A percentile compares a stretch with the other conserved stretches of the same genome.
These are phyloP conservation scores for Exophiala xenobiotica DNA, from an alignment of 2,329 filamentous ascomycete species.

Conservation along the genomic window DNA sequence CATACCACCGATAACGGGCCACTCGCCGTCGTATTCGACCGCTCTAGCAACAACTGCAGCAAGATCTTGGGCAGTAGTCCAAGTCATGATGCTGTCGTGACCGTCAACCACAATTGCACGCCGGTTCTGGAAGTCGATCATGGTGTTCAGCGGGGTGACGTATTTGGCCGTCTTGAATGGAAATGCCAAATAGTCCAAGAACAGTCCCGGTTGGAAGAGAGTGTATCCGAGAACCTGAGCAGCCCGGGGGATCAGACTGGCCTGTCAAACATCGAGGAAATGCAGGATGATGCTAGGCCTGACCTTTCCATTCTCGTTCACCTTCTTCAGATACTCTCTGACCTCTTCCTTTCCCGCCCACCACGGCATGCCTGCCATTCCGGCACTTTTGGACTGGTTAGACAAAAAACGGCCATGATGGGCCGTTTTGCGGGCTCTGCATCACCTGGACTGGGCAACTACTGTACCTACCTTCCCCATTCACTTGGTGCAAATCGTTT, in stretches of 20 bases:
- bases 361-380: constrained; percentile 38
- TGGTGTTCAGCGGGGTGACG: constrained; percentile 38
- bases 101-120: constrained; percentile 36
- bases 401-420: background rate
- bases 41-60: constrained; percentile 39
- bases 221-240: constrained; percentile 55
- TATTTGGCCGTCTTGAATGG: constrained; percentile 50
- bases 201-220: constrained; percentile 56
- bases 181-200: constrained; percentile 56
- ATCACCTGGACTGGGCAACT: constrained; percentile 2
- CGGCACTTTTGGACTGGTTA: background rate
- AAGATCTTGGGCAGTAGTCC: constrained; percentile 40
- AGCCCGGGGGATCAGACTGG: too few species aligned
- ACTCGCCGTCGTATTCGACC: constrained; percentile 43
- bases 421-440: background rate
- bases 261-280: too few species aligned
- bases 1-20: constrained; percentile 44
- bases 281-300: too few species aligned
- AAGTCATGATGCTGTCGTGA: constrained; percentile 34
- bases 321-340: constrained; percentile 50
- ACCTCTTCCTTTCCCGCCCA: constrained; percentile 54
- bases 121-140: constrained; percentile 39
- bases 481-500: constrained; percentile 38
- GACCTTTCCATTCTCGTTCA: constrained; percentile 52
- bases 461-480: constrained; percentile 28